These are phyloP conservation scores for Sisymbrium altissimum DNA, from an alignment of 345 rosid genomes.

Conservation along the genomic window DNA sequence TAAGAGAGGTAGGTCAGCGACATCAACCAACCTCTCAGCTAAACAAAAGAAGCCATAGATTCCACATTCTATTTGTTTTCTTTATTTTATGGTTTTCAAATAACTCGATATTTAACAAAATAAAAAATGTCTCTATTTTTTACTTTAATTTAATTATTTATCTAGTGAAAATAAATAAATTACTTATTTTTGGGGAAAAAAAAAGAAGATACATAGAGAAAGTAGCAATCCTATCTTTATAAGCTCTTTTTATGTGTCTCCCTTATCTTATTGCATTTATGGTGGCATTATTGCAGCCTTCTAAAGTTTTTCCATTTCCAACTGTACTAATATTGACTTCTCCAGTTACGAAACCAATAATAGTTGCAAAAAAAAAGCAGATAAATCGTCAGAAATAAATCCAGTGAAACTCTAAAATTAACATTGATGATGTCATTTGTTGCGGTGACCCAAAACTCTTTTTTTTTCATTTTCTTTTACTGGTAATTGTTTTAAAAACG, in stretches of 20 bases:
- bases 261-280: conserved; percentile 27
- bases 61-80: background rate
- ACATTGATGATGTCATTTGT: conserved; percentile 31
- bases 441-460: conserved; percentile 22
- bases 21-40: conserved; percentile 22
- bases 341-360: background rate
- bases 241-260: background rate
- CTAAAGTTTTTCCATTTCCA: conserved; percentile 5
- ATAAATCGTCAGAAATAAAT: background rate
- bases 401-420: background rate
- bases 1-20: conserved; percentile 31
- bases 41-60: background rate
- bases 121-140: background rate
- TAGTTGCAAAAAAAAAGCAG: background rate
- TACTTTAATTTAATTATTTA: background rate
- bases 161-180: no score
- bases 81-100: background rate
- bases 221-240: background rate
- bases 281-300: conserved; percentile 11
- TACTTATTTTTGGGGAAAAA: background rate
- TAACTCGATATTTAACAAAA: background rate
- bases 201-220: background rate
- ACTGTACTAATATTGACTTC: conserved; percentile 29
- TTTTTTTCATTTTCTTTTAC: background rate
- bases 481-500: background rate